Conservation (phyloP, 768 basidiomycete genomes). For the Tylopilus sp. region DNA sequence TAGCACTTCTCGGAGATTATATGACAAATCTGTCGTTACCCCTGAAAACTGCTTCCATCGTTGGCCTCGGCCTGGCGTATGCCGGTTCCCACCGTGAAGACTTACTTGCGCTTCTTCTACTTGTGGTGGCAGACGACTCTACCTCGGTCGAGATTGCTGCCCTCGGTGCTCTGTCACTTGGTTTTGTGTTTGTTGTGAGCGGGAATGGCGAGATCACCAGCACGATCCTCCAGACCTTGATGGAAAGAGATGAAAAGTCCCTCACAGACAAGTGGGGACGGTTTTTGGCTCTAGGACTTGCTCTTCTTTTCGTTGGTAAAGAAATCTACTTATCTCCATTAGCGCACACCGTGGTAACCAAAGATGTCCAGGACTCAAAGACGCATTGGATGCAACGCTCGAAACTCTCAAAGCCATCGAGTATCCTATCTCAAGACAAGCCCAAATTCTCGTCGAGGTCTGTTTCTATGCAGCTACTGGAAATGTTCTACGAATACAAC, state of each 20-base stretch:
- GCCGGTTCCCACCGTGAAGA: conserved; percentile 92
- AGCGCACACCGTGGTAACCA: conserved; percentile 6
- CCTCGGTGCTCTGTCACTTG: conserved; percentile 82
- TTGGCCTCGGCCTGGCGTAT: conserved; percentile 92
- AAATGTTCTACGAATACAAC: conserved; percentile 90
- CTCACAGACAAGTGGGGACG: conserved; percentile 78
- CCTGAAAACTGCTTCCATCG: conserved; percentile 74
- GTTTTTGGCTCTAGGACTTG: conserved; percentile 87
- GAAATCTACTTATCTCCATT: neutral
- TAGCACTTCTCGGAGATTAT: conserved; percentile 88
- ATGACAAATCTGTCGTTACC: conserved; percentile 82
- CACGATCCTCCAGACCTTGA: conserved; percentile 85
- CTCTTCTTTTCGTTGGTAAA: conserved; percentile 78
- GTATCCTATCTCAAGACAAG: conserved; percentile 87
- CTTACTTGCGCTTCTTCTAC: conserved; percentile 71
- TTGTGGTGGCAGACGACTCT: conserved; percentile 75
- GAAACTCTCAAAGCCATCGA: conserved; percentile 92
- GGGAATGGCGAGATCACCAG: conserved; percentile 90
- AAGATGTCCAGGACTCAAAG: conserved; percentile 66
- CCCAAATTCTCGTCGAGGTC: conserved; percentile 88
- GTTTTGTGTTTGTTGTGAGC: conserved; percentile 94
- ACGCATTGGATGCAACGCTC: conserved; percentile 89
- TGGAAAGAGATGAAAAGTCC: conserved; percentile 66
- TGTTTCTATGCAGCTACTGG: conserved; percentile 95
- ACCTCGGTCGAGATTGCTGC: conserved; percentile 87